Evolutionary conservation across 2,329 filamentous ascomycete genomes (phyloP), one percentile per base, ranked within the genome.

Genomic region (Colletotrichum somersetense): DNA sequence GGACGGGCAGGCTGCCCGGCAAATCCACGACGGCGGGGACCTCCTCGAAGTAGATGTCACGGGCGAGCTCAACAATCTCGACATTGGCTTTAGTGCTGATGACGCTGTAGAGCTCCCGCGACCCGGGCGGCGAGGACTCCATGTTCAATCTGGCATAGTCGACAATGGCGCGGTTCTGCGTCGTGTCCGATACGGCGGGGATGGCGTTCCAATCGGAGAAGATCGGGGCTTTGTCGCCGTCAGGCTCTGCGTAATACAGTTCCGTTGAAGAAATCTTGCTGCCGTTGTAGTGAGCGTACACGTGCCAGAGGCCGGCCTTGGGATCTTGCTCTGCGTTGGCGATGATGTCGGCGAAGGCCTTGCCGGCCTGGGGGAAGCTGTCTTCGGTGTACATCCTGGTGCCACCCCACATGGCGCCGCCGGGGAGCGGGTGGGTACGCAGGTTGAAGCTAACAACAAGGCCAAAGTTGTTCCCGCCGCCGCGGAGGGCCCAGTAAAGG

Each of bases 381-480:
- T 78, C 77, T 69, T 78, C 78, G 23, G 68, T 73, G 73, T 80
- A 84, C 16, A 76, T 72, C 23, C 77, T 77, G 5, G 77, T 66
- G 10, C 82, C 82, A 44, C 81, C 83, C 80, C 82, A 84, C 62
- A 86, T 77, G 2, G 78, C 42, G 16, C 79, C 81, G 10, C 77
- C 67, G 1, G 72, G 73, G 18, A 79, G 80, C 1, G 79, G 77
- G 57, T 81, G 80, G 0, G 83, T 82, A 16, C 77, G 77, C 18
- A 86, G 76, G 30, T 84, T 81, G 77, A 90, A 83, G 12, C 85
- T 85, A 12, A 84, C 81, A 5, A 90, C 86, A 5, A 91, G 81
- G n/a, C 85, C 89, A 73, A 88, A 90, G 58, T 85, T 89, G 44
- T 87, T 87, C 2, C 88, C 86, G 3, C 87, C 86, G 23, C 88